Evolutionary conservation across 2,329 filamentous ascomycete species (phyloP).

Genomic region (Stemphylium vesicarium): DNA sequence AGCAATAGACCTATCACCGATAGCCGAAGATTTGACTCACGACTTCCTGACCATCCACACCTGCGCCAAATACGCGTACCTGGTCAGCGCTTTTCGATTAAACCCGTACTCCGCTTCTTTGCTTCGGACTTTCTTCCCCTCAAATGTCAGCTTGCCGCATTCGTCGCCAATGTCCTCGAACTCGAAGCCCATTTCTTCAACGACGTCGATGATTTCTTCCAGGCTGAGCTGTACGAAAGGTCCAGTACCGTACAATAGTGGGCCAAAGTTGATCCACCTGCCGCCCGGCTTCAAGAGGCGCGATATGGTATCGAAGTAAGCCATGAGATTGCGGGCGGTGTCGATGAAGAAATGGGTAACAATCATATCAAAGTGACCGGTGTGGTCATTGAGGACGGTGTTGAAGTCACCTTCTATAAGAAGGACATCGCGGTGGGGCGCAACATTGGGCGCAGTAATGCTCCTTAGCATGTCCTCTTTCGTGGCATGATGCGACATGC

Average conservation of each 20-base stretch:
- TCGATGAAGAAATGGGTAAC: conserved; percentile 68
- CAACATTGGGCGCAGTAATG: conserved; percentile 53
- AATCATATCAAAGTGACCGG: conserved; percentile 55
- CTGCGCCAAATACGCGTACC: conserved; percentile 62
- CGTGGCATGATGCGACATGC: conserved; percentile 63
- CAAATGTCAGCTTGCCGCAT: conserved; percentile 55
- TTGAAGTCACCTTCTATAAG: conserved; percentile 65
- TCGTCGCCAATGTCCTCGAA: conserved; percentile 54
- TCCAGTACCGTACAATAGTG: conserved; percentile 61
- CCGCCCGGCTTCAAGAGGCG: conserved; percentile 57
- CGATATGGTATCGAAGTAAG: conserved; percentile 62
- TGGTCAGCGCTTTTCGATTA: conserved; percentile 58
- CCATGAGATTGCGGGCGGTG: conserved; percentile 63
- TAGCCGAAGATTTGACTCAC: background rate
- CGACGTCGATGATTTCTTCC: conserved; percentile 59
- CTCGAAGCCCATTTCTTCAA: conserved; percentile 59
- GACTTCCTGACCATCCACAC: conserved; percentile 58
- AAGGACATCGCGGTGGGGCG: conserved; percentile 49
- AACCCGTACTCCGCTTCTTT: conserved; percentile 61
- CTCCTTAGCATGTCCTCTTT: conserved; percentile 56
- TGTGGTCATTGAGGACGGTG: conserved; percentile 42
- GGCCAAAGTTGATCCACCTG: conserved; percentile 64
- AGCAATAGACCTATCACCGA: no score
- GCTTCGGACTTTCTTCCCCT: conserved; percentile 51
- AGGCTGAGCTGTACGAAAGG: conserved; percentile 63